Conservation (phyloP, 2,329 filamentous ascomycete species). For the Coccinonectria pachysandricola region DNA sequence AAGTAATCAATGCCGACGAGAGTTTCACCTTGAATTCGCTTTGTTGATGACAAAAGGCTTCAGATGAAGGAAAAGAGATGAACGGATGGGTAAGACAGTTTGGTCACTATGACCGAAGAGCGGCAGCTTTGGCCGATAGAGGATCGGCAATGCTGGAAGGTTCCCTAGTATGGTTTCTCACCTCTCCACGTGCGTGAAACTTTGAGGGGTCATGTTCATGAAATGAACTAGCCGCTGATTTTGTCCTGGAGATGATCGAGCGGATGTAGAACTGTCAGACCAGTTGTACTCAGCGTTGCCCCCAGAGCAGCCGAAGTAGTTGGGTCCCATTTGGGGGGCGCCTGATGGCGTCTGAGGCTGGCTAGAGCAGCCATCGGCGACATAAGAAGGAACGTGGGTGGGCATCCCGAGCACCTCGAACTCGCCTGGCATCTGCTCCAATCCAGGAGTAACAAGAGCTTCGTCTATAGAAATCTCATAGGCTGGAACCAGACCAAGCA, state of each 20-base stretch:
- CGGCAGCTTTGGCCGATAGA: too few species aligned
- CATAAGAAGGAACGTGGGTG: slow-evolving; percentile 33
- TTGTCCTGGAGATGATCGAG: slow-evolving; percentile 24
- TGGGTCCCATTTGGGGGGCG: slow-evolving; percentile 30
- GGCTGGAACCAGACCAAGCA: slow-evolving; percentile 30
- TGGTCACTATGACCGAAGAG: too few species aligned
- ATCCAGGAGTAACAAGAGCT: slow-evolving; percentile 36
- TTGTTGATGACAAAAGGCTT: too few species aligned
- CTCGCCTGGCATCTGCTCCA: slow-evolving; percentile 35
- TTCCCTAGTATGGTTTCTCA: slow-evolving; percentile 3
- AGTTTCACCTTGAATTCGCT: too few species aligned
- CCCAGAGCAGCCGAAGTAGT: slow-evolving; percentile 29
- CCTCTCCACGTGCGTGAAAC: slow-evolving; percentile 17
- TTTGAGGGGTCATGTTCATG: slow-evolving; percentile 25
- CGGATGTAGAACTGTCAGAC: slow-evolving; percentile 32
- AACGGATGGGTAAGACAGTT: too few species aligned
- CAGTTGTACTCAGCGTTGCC: slow-evolving; percentile 41
- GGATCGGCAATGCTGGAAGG: too few species aligned
- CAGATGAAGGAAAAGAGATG: too few species aligned
- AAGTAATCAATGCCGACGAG: too few species aligned
- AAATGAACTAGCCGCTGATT: slow-evolving; percentile 23
- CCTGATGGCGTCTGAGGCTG: slow-evolving; percentile 41
- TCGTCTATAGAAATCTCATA: slow-evolving; percentile 36
- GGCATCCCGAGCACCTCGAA: slow-evolving; percentile 35
- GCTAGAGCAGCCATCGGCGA: slow-evolving; percentile 29